Percentiles rank a stretch among this genome's conserved stretches.
Conservation (phyloP, 2,329 filamentous ascomycete species). For the Calonectria leucothoes region DNA sequence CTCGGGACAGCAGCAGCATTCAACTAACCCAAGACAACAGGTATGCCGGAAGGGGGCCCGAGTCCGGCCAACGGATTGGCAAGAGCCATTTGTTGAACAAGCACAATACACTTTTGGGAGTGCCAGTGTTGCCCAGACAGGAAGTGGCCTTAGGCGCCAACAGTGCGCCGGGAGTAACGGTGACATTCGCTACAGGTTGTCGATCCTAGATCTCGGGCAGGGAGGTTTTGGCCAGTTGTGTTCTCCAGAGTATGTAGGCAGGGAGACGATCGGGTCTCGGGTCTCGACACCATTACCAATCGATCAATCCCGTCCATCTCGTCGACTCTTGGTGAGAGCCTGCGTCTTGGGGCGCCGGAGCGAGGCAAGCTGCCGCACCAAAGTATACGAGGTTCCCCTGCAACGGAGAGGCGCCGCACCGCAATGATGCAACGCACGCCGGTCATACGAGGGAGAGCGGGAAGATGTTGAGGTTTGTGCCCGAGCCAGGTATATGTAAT, state of each 20-base stretch:
- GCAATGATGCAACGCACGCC: neutral
- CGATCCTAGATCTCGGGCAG: neutral
- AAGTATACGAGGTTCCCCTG: neutral
- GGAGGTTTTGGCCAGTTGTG: neutral
- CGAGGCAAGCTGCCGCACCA: neutral
- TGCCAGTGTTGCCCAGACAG: neutral
- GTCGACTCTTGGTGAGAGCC: neutral
- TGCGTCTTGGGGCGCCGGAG: neutral
- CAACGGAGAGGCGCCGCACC: neutral
- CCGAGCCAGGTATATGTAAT: neutral
- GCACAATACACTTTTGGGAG: neutral
- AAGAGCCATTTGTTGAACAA: neutral
- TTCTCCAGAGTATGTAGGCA: neutral
- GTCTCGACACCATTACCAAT: neutral
- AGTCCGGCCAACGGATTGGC: neutral
- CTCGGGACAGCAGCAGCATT: neutral
- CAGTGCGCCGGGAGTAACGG: neutral
- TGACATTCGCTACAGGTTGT: conserved; percentile 11
- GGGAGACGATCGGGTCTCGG: neutral
- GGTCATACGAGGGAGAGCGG: neutral
- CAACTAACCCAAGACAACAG: neutral
- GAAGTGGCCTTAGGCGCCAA: neutral
- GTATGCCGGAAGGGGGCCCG: neutral
- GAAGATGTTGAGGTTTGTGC: neutral
- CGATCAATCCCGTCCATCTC: neutral